Conservation (phyloP, 2,329 filamentous ascomycete species). For the Xylariaceae sp. region DNA sequence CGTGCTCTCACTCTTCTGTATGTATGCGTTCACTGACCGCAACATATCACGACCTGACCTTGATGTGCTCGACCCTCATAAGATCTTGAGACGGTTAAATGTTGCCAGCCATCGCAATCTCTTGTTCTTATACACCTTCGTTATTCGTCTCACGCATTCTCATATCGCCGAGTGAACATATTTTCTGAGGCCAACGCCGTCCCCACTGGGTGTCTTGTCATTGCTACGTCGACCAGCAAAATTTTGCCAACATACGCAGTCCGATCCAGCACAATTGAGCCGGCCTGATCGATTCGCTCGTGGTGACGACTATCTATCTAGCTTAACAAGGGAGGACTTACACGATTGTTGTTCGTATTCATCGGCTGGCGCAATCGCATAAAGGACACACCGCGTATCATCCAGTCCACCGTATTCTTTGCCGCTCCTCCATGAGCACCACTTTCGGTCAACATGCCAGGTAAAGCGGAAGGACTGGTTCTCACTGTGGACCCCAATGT, state of each 20-base stretch:
- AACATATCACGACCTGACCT: constrained; percentile 24
- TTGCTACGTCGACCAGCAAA: not conserved
- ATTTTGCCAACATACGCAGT: not conserved
- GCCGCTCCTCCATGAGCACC: constrained; percentile 26
- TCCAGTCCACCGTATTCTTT: constrained; percentile 7
- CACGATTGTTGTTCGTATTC: constrained; percentile 7
- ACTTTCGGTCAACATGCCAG: constrained; percentile 60
- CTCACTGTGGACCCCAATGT: constrained; percentile 86
- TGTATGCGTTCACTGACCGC: constrained; percentile 16
- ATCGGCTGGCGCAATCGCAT: constrained; percentile 23
- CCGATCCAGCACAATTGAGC: constrained; percentile 8
- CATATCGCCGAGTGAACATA: constrained; percentile 20
- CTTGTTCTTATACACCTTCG: constrained; percentile 23
- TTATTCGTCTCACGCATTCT: constrained; percentile 6
- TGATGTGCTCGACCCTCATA: constrained; percentile 20
- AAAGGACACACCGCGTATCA: constrained; percentile 22
- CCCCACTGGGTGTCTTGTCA: constrained; percentile 2
- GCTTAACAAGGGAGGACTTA: not conserved
- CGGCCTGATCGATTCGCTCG: constrained; percentile 10
- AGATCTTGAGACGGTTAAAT: constrained; percentile 17
- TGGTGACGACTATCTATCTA: constrained; percentile 22
- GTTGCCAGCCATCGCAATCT: constrained; percentile 20
- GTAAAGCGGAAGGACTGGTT: constrained; percentile 76
- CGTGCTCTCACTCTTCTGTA: constrained; percentile 20
- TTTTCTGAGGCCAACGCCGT: not conserved